Percentiles rank a stretch among this genome's conserved stretches.
Conservation (phyloP, 176 grass and related monocot species). For the Phoenix dactylifera region DNA sequence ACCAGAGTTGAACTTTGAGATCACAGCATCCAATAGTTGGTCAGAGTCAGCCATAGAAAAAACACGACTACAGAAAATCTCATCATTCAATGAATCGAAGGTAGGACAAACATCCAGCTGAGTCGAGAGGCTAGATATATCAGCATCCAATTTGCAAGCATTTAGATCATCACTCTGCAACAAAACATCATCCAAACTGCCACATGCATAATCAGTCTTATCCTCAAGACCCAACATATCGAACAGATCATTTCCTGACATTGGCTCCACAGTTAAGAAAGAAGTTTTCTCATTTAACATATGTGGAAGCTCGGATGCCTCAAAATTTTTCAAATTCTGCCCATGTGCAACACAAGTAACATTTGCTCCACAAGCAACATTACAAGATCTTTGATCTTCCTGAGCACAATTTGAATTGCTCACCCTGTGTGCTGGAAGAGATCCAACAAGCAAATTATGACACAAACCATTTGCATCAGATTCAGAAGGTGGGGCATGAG, state of each 20-base stretch:
- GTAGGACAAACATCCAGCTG: slow-evolving; percentile 24
- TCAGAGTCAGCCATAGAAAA: slow-evolving; percentile 51
- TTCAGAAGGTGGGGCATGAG: slow-evolving; percentile 22
- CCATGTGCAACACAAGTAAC: slow-evolving; percentile 18
- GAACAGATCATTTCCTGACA: slow-evolving; percentile 45
- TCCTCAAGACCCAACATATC: slow-evolving; percentile 38
- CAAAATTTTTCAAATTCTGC: slow-evolving; percentile 16
- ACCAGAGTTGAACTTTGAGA: slow-evolving; percentile 49
- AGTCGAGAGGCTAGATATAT: slow-evolving; percentile 34
- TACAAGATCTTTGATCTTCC: slow-evolving; percentile 12
- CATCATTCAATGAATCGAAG: slow-evolving; percentile 37
- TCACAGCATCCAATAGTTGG: slow-evolving; percentile 71
- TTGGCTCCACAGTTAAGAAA: slow-evolving; percentile 26
- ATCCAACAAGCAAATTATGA: slow-evolving; percentile 14
- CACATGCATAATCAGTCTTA: slow-evolving; percentile 32
- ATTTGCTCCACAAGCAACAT: slow-evolving; percentile 17
- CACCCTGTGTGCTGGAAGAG: slow-evolving; percentile 27
- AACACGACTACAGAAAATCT: slow-evolving; percentile 31
- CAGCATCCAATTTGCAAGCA: slow-evolving; percentile 27
- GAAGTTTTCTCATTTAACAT: slow-evolving; percentile 19
- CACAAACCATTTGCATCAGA: slow-evolving; percentile 30
- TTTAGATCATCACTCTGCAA: slow-evolving; percentile 22
- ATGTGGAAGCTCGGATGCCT: slow-evolving; percentile 10
- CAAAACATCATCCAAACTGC: slow-evolving; percentile 33
- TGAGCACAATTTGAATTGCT: slow-evolving; percentile 20